Evolutionary conservation across 2,329 filamentous ascomycete genomes (phyloP).

Genomic region (Purpureocillium lavendulum): DNA sequence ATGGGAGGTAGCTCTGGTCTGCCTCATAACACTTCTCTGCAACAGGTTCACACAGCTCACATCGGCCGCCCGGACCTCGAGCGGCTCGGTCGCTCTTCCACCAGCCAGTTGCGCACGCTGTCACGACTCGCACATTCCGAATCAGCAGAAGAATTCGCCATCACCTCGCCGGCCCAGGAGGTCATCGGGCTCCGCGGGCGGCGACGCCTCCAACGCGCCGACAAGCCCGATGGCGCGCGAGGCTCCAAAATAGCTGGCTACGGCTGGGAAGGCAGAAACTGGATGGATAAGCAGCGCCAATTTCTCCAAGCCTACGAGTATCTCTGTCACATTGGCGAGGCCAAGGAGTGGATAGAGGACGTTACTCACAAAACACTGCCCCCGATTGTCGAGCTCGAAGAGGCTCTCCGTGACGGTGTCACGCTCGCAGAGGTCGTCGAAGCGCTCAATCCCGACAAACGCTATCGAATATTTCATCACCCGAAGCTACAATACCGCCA

Average conservation of each 20-base stretch:
- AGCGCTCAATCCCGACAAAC: slow-evolving; percentile 69
- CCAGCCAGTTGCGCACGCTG: slow-evolving; percentile 78
- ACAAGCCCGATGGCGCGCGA: slow-evolving; percentile 39
- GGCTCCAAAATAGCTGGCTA: slow-evolving; percentile 45
- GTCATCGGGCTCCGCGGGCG: slow-evolving; percentile 83
- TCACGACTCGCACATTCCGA: slow-evolving; percentile 73
- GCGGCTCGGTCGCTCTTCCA: slow-evolving; percentile 79
- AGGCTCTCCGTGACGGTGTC: slow-evolving; percentile 85
- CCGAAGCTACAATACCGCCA: slow-evolving; percentile 85
- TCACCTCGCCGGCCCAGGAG: slow-evolving; percentile 71
- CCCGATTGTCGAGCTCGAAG: slow-evolving; percentile 87
- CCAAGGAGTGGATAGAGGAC: slow-evolving; percentile 97
- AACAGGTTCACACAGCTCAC: slow-evolving; percentile 25
- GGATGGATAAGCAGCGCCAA: slow-evolving; percentile 98
- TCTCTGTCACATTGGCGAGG: slow-evolving; percentile 96
- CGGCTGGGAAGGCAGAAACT: slow-evolving; percentile 76
- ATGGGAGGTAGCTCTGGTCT: slow-evolving; percentile 24
- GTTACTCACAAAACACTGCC: slow-evolving; percentile 79
- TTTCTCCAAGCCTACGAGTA: slow-evolving; percentile 97
- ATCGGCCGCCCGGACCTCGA: slow-evolving; percentile 67
- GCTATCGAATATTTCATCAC: slow-evolving; percentile 76
- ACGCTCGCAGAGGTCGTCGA: slow-evolving; percentile 92
- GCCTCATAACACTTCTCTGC: slow-evolving; percentile 20
- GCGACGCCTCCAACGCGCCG: slow-evolving; percentile 68
- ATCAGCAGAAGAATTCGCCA: slow-evolving; percentile 70